These are phyloP conservation scores for Ceratocystis variospora DNA, from an alignment of 2,329 filamentous ascomycete species.

Conservation along the genomic window DNA sequence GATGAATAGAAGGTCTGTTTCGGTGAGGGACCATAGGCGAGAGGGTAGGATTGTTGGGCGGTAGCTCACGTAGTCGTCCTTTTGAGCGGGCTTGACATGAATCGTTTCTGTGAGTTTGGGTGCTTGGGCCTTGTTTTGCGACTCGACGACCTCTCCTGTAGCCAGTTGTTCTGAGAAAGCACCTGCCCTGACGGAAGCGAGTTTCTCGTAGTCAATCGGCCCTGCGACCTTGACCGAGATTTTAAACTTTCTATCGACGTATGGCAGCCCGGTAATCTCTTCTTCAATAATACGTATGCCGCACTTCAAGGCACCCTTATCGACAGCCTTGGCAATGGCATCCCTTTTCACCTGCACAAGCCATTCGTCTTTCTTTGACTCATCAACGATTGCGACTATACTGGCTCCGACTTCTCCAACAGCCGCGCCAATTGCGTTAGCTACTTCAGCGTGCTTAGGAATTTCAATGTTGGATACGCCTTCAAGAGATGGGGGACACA, in stretches of 20 bases:
- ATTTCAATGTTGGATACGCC: slow-evolving; percentile 21
- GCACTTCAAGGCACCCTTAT: slow-evolving; percentile 19
- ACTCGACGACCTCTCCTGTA: background rate
- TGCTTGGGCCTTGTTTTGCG: background rate
- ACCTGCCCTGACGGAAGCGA: slow-evolving; percentile 17
- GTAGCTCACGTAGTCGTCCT: slow-evolving; percentile 30
- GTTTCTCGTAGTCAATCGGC: slow-evolving; percentile 20
- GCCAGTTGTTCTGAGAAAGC: background rate
- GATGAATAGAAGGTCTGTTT: slow-evolving; percentile 22
- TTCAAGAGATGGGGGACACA: slow-evolving; percentile 20
- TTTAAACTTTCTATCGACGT: slow-evolving; percentile 22
- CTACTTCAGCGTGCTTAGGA: slow-evolving; percentile 21
- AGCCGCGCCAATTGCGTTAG: slow-evolving; percentile 22
- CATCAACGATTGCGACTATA: slow-evolving; percentile 21
- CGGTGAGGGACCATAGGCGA: slow-evolving; percentile 21
- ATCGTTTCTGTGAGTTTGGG: background rate
- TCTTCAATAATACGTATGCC: slow-evolving; percentile 21
- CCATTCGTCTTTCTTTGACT: slow-evolving; percentile 18
- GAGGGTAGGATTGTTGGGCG: slow-evolving; percentile 31
- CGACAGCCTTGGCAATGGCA: slow-evolving; percentile 20
- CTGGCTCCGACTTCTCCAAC: slow-evolving; percentile 22
- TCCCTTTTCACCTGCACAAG: slow-evolving; percentile 19
- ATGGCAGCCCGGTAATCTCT: slow-evolving; percentile 21
- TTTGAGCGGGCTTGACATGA: slow-evolving; percentile 19
- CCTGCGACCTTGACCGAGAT: slow-evolving; percentile 22